Conservation (phyloP, 2,329 filamentous ascomycete species). For the Sporothrix phasma region DNA sequence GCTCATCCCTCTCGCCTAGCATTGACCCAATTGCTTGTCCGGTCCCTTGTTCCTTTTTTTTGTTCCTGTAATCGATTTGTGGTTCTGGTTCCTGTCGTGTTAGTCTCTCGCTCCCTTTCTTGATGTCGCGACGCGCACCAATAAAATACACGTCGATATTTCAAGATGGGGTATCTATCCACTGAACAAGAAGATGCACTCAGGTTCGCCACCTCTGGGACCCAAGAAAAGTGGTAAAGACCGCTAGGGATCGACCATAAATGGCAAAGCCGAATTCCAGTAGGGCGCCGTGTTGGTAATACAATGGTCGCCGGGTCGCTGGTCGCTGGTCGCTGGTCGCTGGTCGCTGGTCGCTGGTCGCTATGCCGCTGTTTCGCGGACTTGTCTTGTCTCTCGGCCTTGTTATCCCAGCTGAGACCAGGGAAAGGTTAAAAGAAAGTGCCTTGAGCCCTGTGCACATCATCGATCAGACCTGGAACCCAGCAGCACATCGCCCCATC, state of each 20-base stretch:
- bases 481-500: not conserved
- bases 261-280: not conserved
- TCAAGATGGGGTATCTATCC: too few relatives aligned
- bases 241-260: not conserved
- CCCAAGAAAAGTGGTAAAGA: not conserved
- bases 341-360: not conserved
- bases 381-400: not conserved
- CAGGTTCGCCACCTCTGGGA: too few relatives aligned
- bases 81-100: not conserved
- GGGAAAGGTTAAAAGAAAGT: too few relatives aligned
- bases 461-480: not conserved
- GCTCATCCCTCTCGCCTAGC: not conserved
- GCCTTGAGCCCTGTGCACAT: not conserved
- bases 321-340: not conserved
- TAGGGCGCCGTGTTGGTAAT: not conserved
- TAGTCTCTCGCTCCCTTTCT: not conserved
- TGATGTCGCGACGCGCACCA: not conserved
- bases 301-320: too few relatives aligned
- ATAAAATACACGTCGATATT: not conserved
- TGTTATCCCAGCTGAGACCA: not conserved
- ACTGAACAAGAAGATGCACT: too few relatives aligned
- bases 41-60: not conserved
- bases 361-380: not conserved
- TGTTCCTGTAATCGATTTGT: not conserved
- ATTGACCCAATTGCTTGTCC: not conserved